Conservation (phyloP, 1,284 basidiomycete species). For the Leccinum subatratum region DNA sequence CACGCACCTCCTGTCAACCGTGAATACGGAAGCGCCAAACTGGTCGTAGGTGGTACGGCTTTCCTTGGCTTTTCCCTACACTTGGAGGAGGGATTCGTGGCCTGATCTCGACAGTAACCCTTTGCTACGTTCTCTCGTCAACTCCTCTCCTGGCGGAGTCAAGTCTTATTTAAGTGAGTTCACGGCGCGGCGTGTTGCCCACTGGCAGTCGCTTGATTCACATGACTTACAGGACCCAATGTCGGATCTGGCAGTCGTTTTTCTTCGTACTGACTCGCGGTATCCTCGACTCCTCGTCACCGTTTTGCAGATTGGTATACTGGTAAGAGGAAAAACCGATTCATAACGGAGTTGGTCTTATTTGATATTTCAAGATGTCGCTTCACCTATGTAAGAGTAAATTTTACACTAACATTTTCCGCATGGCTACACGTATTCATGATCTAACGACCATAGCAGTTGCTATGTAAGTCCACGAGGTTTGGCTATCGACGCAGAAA, state of each 20-base stretch:
- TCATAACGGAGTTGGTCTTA: neutral
- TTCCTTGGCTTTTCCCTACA: neutral
- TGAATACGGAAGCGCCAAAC: neutral
- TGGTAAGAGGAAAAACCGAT: slow-evolving; percentile 4
- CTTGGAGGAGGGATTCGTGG: slow-evolving; percentile 8
- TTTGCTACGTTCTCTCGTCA: slow-evolving; percentile 13
- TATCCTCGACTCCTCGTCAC: slow-evolving; percentile 13
- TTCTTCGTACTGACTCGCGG: slow-evolving; percentile 15
- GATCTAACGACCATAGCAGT: neutral
- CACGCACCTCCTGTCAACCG: neutral
- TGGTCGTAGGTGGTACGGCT: slow-evolving; percentile 1
- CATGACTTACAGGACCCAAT: slow-evolving; percentile 3
- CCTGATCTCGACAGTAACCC: slow-evolving; percentile 8
- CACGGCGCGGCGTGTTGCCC: neutral
- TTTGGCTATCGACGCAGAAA: neutral
- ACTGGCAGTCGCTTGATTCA: neutral
- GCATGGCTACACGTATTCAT: neutral
- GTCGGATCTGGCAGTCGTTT: slow-evolving; percentile 8
- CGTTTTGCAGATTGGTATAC: slow-evolving; percentile 6
- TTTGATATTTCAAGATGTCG: neutral
- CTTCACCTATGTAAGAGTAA: neutral
- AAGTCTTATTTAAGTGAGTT: slow-evolving; percentile 3
- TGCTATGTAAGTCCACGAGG: neutral
- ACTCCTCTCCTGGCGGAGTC: slow-evolving; percentile 6
- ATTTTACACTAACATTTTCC: neutral